A percentile compares a stretch with the other conserved stretches of the same genome.
phyloP scores from a whole-genome alignment of 2,329 filamentous ascomycete genomes.

The Venturia effusa region DNA sequence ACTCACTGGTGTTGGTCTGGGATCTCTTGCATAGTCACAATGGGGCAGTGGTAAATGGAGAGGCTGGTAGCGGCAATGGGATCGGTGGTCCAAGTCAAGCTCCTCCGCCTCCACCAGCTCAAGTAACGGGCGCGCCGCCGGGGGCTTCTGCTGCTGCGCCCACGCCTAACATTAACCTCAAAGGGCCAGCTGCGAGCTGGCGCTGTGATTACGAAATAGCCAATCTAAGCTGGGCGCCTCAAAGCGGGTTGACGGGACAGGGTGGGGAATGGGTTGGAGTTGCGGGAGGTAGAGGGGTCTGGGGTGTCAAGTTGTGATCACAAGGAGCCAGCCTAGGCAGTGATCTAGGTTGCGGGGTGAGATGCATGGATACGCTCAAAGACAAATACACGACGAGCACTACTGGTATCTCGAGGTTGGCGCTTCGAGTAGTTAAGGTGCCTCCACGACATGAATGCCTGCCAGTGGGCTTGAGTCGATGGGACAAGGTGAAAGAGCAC shows the following conservation, averaged over 20 bases:
- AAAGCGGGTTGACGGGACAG: conserved; percentile 53
- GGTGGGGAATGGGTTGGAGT: conserved; percentile 77
- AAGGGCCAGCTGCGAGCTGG: conserved; percentile 68
- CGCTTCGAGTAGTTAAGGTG: neutral
- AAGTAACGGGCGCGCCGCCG: conserved; percentile 11
- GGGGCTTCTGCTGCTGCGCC: conserved; percentile 1
- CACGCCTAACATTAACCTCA: conserved; percentile 27
- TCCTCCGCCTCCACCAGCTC: conserved; percentile 20
- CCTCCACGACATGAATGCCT: neutral
- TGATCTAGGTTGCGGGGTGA: too few species aligned
- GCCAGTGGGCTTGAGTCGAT: neutral
- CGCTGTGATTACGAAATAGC: conserved; percentile 78
- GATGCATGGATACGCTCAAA: neutral
- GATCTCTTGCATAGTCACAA: conserved; percentile 66
- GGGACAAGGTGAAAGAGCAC: neutral
- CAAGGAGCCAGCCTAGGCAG: neutral
- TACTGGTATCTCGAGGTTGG: neutral
- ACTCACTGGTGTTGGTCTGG: conserved; percentile 87
- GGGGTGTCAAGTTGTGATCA: conserved; percentile 52
- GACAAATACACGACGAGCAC: neutral
- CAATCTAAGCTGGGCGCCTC: conserved; percentile 77
- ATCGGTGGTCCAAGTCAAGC: conserved; percentile 21
- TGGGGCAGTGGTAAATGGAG: conserved; percentile 36
- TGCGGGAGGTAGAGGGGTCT: conserved; percentile 68
- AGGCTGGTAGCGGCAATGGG: conserved; percentile 20